phyloP scores from a whole-genome alignment of 2,329 filamentous ascomycete genomes.

The Zasmidium cellare region DNA sequence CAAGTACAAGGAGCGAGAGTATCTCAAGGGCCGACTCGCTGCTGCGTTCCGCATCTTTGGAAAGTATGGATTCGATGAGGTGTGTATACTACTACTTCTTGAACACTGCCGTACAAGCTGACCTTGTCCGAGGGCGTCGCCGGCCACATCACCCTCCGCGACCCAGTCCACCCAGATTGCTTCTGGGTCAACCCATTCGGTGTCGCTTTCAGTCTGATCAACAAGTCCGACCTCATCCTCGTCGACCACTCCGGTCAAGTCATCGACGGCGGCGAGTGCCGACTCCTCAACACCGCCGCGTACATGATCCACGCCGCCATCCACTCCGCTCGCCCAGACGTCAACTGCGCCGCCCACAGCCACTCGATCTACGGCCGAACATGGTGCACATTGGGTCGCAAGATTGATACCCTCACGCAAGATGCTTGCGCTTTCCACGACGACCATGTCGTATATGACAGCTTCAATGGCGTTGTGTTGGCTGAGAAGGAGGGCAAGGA shows the following conservation, averaged over 20 bases:
- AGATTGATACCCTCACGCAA: slow-evolving; percentile 48
- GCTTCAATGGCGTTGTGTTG: slow-evolving; percentile 50
- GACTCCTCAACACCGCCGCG: slow-evolving; percentile 45
- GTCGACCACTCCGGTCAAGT: slow-evolving; percentile 46
- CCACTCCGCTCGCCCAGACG: slow-evolving; percentile 44
- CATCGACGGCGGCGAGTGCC: slow-evolving; percentile 41
- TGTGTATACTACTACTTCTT: background rate
- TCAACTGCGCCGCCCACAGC: slow-evolving; percentile 46
- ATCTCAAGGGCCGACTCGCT: slow-evolving; percentile 46
- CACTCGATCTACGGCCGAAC: slow-evolving; percentile 48
- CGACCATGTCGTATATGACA: slow-evolving; percentile 42
- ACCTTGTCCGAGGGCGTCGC: slow-evolving; percentile 35
- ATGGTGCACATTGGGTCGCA: slow-evolving; percentile 44
- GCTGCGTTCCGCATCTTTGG: slow-evolving; percentile 48
- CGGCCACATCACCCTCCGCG: slow-evolving; percentile 45
- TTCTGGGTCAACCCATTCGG: slow-evolving; percentile 44
- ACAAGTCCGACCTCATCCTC: slow-evolving; percentile 47
- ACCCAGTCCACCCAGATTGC: slow-evolving; percentile 33
- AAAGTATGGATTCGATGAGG: slow-evolving; percentile 17
- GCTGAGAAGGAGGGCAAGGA: slow-evolving; percentile 45
- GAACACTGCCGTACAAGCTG: background rate
- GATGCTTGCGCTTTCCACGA: slow-evolving; percentile 45
- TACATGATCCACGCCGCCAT: slow-evolving; percentile 49
- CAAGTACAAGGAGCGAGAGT: slow-evolving; percentile 41
- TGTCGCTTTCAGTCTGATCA: slow-evolving; percentile 44